Base-by-base conservation (phyloP, 176 grass and related monocot genomes). In the Triticum timopheevii region DNA sequence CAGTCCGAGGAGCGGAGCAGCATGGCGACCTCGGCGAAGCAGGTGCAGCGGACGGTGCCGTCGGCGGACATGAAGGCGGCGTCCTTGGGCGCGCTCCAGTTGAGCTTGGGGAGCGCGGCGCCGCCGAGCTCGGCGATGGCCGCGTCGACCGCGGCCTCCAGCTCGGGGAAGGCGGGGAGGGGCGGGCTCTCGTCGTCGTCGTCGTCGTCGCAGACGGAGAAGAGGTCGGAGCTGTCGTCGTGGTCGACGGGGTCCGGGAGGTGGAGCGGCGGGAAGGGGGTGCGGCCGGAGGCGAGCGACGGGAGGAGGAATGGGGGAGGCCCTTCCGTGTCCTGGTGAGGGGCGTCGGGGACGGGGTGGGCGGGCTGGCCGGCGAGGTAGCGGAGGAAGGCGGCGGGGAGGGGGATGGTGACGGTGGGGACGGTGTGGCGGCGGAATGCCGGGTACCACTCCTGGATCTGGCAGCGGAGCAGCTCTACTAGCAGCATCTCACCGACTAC, bases 21-120 rank as follows among this genome's bases (percentile, higher is more conserved):
- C 63, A 98, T 65, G 20, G 85, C 91, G 1, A 98, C 92, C 73
- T 98, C 93, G 16, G 93, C 83, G 59, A 95, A 95, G 80, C 86
- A 94, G 40, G 71, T 78, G 81, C 93, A 94, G 35, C 87, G 88
- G 33, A 88, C 42, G 28, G 93, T 87, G 58, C 86, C 88, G 5
- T 95, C 85, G 1, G 91, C 83, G n/a, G 96, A 68, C 83, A 95
- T 95, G 91, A 94, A 98, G 38, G 88, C 84, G 69, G 96, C 93
- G 31, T 98, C 93, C 77, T 93, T 98, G 61, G 95, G 95, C 27
- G 93, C 76, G 65, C 95, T 98, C 95, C 93, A 98, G 76, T 98
- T 98, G 61, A 98, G 69, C 88, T 95, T 95, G 69, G 96, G 93
- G 39, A 93, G 82, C 2, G 89, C 92, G 2, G 88, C 86, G 52